A percentile compares a stretch with the other conserved stretches of the same genome.
These are phyloP conservation scores for Panaeolus cyanescens DNA, from an alignment of 768 basidiomycete genomes.

Conservation along the genomic window DNA sequence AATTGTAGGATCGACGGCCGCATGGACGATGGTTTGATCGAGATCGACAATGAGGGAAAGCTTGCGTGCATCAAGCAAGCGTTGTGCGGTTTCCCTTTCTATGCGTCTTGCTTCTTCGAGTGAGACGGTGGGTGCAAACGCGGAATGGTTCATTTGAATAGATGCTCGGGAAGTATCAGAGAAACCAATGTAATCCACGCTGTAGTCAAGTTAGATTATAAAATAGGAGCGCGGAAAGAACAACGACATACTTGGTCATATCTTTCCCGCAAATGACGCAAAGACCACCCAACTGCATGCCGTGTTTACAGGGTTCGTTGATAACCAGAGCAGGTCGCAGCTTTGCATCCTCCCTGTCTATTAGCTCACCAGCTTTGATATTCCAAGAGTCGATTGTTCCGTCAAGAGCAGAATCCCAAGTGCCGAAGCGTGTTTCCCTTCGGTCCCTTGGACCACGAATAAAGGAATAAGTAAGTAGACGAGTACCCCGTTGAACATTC, in stretches of 20 bases:
- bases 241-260: conserved; percentile 78
- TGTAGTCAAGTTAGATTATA: conserved; percentile 12
- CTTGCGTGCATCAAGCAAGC: conserved; percentile 72
- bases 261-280: conserved; percentile 96
- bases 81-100: conserved; percentile 79
- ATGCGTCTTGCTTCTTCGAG: conserved; percentile 90
- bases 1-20: conserved; percentile 97
- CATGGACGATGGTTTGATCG: conserved; percentile 98
- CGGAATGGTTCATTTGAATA: conserved; percentile 94
- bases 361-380: conserved; percentile 62
- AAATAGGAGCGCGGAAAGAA: conserved; percentile 11
- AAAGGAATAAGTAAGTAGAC: conserved; percentile 86
- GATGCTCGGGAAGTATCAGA: conserved; percentile 84
- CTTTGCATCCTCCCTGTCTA: conserved; percentile 59
- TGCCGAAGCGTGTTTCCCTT: conserved; percentile 77
- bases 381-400: conserved; percentile 78
- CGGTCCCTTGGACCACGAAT: conserved; percentile 52
- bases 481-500: conserved; percentile 67
- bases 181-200: conserved; percentile 86
- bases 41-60: conserved; percentile 97
- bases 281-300: conserved; percentile 87
- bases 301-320: conserved; percentile 94
- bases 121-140: conserved; percentile 89
- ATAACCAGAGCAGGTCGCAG: conserved; percentile 65
- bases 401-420: conserved; percentile 88